Evolutionary conservation across 306 rosid species (phyloP), one percentile per base, ranked within the genome.

Genomic region (Prunus campanulata): DNA sequence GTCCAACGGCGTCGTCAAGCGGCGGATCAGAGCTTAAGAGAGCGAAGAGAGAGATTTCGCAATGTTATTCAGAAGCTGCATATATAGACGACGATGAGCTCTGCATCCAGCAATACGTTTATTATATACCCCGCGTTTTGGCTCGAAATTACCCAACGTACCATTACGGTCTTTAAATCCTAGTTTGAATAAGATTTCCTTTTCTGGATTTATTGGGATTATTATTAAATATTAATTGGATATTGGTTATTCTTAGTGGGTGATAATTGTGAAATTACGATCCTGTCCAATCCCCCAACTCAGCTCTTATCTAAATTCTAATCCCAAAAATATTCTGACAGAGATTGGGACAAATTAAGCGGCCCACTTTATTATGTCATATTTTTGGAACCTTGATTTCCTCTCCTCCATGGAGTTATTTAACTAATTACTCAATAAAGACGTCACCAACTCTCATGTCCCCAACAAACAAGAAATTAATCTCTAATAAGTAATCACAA

Each of bases 1-100:
- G 44, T 47, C 42, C 22, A 22, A 70, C 55, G 22, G 51, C 75
- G 72, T 29, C 66, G 62, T 46, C 19, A 72, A 76, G 62, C 84
- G 85, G 91, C 88, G 86, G 85, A 79, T 47, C 81, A 77, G 60
- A 76, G 77, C 49, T 52, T 30, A 5, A 2, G 15, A 44, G 66
- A 54, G 56, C 48, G 44, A 67, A 8, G 8, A 9, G 20, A 54
- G 64, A 44, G 30, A 27, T 2, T 24, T 67, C 9, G 59, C 19
- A 2, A 19, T 8, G 57, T 48, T 27, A 27, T 46, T 16, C 57
- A 27, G 60, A 48, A 35, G 54, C n/a, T 44, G 14, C 70, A 29
- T 74, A 74, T 74, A 59, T 22, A 74, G 70, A 61, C 49, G 70
- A 74, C 5, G 70, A 7, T 24, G 78, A 19, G 78, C 49, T 48